phyloP scores from a whole-genome alignment of 176 grass and related monocot species.

The barley (Hordeum vulgare) region MorexV3_pseudomolecules_assembly NC_058522.1:307378301-307378800 shows the following conservation, averaged over 20 bases:
- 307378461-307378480: neutral
- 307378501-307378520: slow-evolving; percentile 30
- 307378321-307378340: slow-evolving; percentile 63
- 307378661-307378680: neutral
- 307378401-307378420: slow-evolving; percentile 24
- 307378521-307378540: slow-evolving; percentile 61
- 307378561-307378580: slow-evolving; percentile 40
- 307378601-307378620: slow-evolving; percentile 20
- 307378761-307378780: slow-evolving; percentile 46
- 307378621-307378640: neutral
- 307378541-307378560: slow-evolving; percentile 43
- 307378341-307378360: slow-evolving; percentile 65
- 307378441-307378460: neutral
- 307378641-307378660: neutral
- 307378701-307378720: slow-evolving; percentile 41
- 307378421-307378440: neutral
- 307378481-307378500: neutral
- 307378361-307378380: slow-evolving; percentile 55
- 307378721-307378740: slow-evolving; percentile 56
- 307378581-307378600: slow-evolving; percentile 35
- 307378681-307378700: slow-evolving; percentile 44
- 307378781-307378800: slow-evolving; percentile 43
- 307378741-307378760: slow-evolving; percentile 31
- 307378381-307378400: slow-evolving; percentile 60
- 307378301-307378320: slow-evolving; percentile 47